Percentiles rank a stretch among this genome's conserved stretches.
Evolutionary conservation across 108 stramenopile species (phyloP).

Genomic region (Cyclotella atomus): DNA sequence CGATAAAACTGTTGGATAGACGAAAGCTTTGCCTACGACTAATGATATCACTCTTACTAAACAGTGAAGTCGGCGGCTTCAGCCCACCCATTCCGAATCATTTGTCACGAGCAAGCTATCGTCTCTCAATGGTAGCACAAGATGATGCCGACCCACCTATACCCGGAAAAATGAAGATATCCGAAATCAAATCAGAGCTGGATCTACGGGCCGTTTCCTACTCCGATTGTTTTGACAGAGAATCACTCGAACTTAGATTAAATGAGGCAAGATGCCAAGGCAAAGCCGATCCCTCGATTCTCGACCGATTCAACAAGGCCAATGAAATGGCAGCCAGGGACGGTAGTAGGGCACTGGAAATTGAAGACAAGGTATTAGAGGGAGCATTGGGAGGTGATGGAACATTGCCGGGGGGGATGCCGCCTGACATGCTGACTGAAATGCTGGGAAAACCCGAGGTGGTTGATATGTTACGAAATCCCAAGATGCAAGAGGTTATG

Average conservation of each 20-base stretch:
- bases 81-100: not conserved
- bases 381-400: slow-evolving; percentile 53
- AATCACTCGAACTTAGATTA: slow-evolving; percentile 50
- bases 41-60: not conserved
- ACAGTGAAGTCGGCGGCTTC: not conserved
- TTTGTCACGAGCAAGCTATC: not conserved
- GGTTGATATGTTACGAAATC: slow-evolving; percentile 56
- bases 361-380: slow-evolving; percentile 53
- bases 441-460: slow-evolving; percentile 61
- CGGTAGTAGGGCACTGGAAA: slow-evolving; percentile 42
- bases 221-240: slow-evolving; percentile 75
- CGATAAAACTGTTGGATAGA: too few species aligned
- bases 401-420: slow-evolving; percentile 64
- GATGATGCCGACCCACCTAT: slow-evolving; percentile 49
- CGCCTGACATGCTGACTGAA: slow-evolving; percentile 54
- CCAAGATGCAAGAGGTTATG: slow-evolving; percentile 74
- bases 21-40: not conserved
- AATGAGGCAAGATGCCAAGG: slow-evolving; percentile 52
- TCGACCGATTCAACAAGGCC: slow-evolving; percentile 60
- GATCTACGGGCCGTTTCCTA: slow-evolving; percentile 52
- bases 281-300: slow-evolving; percentile 57
- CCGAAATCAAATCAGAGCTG: slow-evolving; percentile 72
- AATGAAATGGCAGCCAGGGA: slow-evolving; percentile 42
- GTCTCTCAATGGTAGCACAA: slow-evolving; percentile 18
- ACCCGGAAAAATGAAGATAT: slow-evolving; percentile 66